These are phyloP conservation scores for Wickerhamiella nectarea DNA, from an alignment of 805 yeast species.

Conservation along the genomic window DNA sequence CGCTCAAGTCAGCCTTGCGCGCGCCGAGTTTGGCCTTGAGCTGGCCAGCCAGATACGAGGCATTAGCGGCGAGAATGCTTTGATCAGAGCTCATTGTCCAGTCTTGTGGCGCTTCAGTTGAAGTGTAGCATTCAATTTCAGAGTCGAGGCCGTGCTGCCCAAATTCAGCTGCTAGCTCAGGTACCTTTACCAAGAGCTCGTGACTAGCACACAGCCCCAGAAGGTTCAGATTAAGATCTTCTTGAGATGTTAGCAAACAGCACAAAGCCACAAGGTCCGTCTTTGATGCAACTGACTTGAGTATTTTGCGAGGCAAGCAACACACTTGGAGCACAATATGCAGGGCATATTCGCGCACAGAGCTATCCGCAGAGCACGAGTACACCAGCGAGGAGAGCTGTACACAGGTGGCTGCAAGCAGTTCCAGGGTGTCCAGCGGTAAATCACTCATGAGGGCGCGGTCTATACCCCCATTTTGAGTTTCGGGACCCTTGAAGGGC, in stretches of 20 bases:
- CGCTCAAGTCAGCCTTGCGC: not conserved
- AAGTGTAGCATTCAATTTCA: constrained; percentile 8
- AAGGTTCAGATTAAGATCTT: constrained; percentile 7
- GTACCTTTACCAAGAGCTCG: constrained; percentile 12
- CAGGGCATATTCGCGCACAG: constrained; percentile 14
- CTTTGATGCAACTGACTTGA: constrained; percentile 3
- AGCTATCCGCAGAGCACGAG: constrained; percentile 12
- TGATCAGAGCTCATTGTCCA: not conserved
- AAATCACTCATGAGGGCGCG: not conserved
- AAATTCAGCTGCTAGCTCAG: constrained; percentile 4
- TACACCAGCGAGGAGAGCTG: constrained; percentile 14
- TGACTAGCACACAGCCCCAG: constrained; percentile 17
- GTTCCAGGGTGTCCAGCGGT: not conserved
- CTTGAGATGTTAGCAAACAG: constrained; percentile 15
- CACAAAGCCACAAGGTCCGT: constrained; percentile 12
- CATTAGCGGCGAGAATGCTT: not conserved
- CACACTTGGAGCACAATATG: constrained; percentile 18
- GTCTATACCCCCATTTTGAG: not conserved
- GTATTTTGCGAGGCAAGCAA: constrained; percentile 1
- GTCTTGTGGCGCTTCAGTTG: not conserved
- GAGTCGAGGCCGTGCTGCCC: constrained; percentile 10
- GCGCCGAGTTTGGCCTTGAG: constrained; percentile 5
- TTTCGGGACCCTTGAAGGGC: constrained; percentile 12
- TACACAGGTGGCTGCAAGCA: constrained; percentile 5
- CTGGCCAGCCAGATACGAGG: constrained; percentile 3